Conservation (phyloP, 164 flowering plant genomes). For the grape (Vitis vinifera) region ASM3070453v1 NC_081808.1:1959501-1960000, state of each 20-base stretch:
- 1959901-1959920: constrained; percentile 59
- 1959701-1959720: constrained; percentile 23
- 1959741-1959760: too few species aligned
- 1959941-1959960: constrained; percentile 53
- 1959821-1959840: neutral
- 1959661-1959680: constrained; percentile 36
- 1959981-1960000: neutral
- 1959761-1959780: constrained; percentile 29
- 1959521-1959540: too few species aligned
- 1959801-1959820: constrained; percentile 18
- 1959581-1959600: too few species aligned
- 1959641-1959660: too few species aligned
- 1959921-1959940: constrained; percentile 42
- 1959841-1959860: constrained; percentile 30
- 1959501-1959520: too few species aligned
- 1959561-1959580: too few species aligned
- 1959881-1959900: constrained; percentile 50
- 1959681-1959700: constrained; percentile 26
- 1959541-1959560: too few species aligned
- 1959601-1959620: too few species aligned
- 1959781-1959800: constrained; percentile 28
- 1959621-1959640: too few species aligned
- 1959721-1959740: constrained; percentile 15
- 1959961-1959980: constrained; percentile 21
- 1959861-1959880: constrained; percentile 24